Evolutionary conservation across 495 filamentous ascomycete species (phyloP).

Genomic region (Endocarpon pusillum): DNA sequence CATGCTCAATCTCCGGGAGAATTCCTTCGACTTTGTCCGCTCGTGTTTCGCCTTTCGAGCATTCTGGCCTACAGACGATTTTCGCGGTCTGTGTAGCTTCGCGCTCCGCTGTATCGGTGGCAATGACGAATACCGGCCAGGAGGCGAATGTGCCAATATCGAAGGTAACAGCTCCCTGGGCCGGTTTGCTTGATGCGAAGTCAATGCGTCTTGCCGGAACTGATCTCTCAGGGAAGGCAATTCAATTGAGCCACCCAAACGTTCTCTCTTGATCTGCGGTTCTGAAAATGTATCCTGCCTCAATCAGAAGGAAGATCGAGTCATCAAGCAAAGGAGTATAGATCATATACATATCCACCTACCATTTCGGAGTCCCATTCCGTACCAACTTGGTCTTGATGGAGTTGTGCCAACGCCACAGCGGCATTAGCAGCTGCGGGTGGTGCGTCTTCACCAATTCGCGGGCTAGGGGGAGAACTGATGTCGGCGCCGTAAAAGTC

Average conservation of each 20-base stretch:
- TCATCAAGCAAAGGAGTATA: background rate
- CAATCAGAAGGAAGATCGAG: constrained; percentile 1
- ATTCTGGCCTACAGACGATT: constrained; percentile 65
- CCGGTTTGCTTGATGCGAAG: constrained; percentile 39
- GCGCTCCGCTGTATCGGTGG: constrained; percentile 57
- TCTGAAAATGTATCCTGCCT: constrained; percentile 56
- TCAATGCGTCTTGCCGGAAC: constrained; percentile 51
- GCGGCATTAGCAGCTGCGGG: constrained; percentile 61
- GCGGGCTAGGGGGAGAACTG: constrained; percentile 53
- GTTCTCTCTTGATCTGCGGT: constrained; percentile 41
- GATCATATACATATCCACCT: constrained; percentile 21
- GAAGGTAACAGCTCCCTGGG: constrained; percentile 66
- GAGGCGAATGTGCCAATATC: constrained; percentile 62
- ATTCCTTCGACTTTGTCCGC: constrained; percentile 55
- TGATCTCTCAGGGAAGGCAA: constrained; percentile 57
- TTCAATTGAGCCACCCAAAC: constrained; percentile 47
- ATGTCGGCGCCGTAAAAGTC: constrained; percentile 45
- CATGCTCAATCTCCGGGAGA: constrained; percentile 45
- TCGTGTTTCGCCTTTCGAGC: constrained; percentile 59
- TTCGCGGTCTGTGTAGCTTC: constrained; percentile 54
- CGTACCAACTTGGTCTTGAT: constrained; percentile 60
- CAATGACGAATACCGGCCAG: constrained; percentile 70
- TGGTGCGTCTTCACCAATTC: constrained; percentile 55
- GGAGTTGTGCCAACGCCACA: constrained; percentile 73
- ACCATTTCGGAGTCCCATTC: constrained; percentile 81